These are phyloP conservation scores for Pythium aristosporum DNA, from an alignment of 352 stramenopile genomes.

Conservation along the genomic window DNA sequence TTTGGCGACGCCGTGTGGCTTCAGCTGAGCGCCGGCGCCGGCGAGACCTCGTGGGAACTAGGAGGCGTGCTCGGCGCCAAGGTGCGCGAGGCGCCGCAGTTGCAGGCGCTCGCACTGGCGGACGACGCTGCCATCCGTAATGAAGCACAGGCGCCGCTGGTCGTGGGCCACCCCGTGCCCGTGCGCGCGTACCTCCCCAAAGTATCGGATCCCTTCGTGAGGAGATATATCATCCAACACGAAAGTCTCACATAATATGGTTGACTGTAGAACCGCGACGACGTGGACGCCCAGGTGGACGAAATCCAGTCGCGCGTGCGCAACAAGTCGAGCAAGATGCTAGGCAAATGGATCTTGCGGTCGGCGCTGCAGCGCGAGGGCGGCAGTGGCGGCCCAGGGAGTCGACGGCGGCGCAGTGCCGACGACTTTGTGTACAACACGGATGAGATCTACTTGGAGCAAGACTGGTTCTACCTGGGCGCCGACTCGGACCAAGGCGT, in stretches of 20 bases:
- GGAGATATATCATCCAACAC: neutral
- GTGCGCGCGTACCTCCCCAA: constrained; percentile 73
- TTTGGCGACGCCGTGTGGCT: constrained; percentile 81
- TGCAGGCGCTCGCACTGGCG: constrained; percentile 55
- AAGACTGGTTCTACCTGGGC: constrained; percentile 84
- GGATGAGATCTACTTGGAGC: constrained; percentile 79
- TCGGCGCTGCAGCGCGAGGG: constrained; percentile 44
- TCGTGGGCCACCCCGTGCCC: constrained; percentile 60
- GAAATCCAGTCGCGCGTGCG: constrained; percentile 76
- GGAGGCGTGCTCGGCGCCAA: constrained; percentile 72
- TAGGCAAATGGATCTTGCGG: constrained; percentile 78
- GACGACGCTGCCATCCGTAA: constrained; percentile 51
- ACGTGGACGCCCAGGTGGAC: constrained; percentile 70
- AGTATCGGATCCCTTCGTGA: constrained; percentile 25
- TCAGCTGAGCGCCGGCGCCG: constrained; percentile 63
- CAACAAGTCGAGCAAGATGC: constrained; percentile 74
- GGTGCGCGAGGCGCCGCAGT: constrained; percentile 67
- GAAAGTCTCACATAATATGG: neutral
- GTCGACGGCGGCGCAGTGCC: constrained; percentile 29
- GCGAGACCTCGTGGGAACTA: constrained; percentile 71
- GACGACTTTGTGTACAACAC: constrained; percentile 84
- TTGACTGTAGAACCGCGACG: constrained; percentile 50
- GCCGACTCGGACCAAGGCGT: constrained; percentile 59
- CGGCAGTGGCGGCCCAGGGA: neutral
- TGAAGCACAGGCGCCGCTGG: constrained; percentile 36